phyloP scores from a whole-genome alignment of 2,329 filamentous ascomycete species.

The Diplodia sapinea region DNA sequence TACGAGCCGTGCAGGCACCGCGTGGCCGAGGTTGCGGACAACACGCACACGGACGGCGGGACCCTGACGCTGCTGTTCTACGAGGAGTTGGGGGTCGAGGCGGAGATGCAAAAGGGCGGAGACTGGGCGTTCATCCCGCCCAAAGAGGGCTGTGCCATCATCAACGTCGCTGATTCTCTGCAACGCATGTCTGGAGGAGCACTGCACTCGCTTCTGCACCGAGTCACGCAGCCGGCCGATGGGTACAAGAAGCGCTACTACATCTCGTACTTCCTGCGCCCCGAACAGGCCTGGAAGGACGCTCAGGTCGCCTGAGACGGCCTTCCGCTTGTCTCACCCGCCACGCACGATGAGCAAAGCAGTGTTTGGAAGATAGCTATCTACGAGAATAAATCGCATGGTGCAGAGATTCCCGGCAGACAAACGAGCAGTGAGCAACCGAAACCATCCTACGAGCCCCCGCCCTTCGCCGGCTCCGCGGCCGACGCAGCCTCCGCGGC shows the following conservation, averaged over 20 bases:
- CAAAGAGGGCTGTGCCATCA: neutral
- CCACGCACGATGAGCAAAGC: too few relatives aligned
- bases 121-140: constrained; percentile 7
- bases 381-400: too few relatives aligned
- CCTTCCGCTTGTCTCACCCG: neutral
- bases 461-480: neutral
- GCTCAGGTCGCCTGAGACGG: neutral
- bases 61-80: constrained; percentile 10
- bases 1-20: constrained; percentile 1
- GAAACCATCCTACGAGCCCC: too few relatives aligned
- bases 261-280: constrained; percentile 8
- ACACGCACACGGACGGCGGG: constrained; percentile 18
- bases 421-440: neutral
- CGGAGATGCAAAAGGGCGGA: neutral
- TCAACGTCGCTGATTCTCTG: neutral
- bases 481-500: constrained; percentile 35
- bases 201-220: constrained; percentile 10
- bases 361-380: too few relatives aligned
- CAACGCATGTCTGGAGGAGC: neutral
- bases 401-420: too few relatives aligned
- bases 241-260: constrained; percentile 10
- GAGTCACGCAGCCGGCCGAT: neutral
- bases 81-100: constrained; percentile 5
- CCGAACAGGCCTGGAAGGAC: constrained; percentile 9
- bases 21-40: neutral